Evolutionary conservation across 106 monocot species (phyloP).

Genomic region (Gastrodia elata): DNA sequence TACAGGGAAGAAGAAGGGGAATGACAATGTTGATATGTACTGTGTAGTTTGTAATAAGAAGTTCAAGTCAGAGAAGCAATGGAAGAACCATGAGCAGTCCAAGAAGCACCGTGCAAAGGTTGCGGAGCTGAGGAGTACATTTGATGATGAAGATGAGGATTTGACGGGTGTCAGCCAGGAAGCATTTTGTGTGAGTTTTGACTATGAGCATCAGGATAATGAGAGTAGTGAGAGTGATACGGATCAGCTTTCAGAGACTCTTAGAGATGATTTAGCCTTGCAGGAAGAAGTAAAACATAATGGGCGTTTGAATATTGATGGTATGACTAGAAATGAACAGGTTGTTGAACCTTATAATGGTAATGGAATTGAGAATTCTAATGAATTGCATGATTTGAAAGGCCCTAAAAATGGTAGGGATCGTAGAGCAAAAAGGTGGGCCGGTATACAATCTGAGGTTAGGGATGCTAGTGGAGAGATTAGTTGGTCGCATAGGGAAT

Average conservation of each 20-base stretch:
- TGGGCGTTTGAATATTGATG: constrained; percentile 13
- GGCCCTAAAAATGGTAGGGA: constrained; percentile 24
- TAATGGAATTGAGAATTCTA: constrained; percentile 25
- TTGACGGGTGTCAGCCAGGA: constrained; percentile 20
- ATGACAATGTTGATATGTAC: constrained; percentile 50
- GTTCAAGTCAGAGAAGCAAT: constrained; percentile 95
- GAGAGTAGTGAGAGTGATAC: constrained; percentile 16
- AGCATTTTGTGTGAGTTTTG: constrained; percentile 28
- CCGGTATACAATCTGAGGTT: constrained; percentile 1
- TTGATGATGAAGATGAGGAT: constrained; percentile 50
- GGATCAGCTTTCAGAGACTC: constrained; percentile 34
- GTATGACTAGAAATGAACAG: constrained; percentile 3
- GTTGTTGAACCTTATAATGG: constrained; percentile 9
- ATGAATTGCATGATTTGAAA: constrained; percentile 19
- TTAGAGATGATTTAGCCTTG: constrained; percentile 35
- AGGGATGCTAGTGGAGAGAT: constrained; percentile 10
- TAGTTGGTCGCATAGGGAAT: neutral
- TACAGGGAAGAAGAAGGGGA: constrained; percentile 22
- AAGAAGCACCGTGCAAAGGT: constrained; percentile 93
- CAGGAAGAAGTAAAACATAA: constrained; percentile 18
- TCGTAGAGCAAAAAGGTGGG: constrained; percentile 24
- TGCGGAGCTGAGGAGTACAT: constrained; percentile 42
- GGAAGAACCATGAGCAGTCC: constrained; percentile 98
- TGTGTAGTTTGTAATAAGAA: constrained; percentile 91
- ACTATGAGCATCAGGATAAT: constrained; percentile 24